A percentile compares a stretch with the other conserved stretches of the same genome.
Evolutionary conservation across 805 yeast genomes (phyloP).

Genomic region (Yarrowia deformans): DNA sequence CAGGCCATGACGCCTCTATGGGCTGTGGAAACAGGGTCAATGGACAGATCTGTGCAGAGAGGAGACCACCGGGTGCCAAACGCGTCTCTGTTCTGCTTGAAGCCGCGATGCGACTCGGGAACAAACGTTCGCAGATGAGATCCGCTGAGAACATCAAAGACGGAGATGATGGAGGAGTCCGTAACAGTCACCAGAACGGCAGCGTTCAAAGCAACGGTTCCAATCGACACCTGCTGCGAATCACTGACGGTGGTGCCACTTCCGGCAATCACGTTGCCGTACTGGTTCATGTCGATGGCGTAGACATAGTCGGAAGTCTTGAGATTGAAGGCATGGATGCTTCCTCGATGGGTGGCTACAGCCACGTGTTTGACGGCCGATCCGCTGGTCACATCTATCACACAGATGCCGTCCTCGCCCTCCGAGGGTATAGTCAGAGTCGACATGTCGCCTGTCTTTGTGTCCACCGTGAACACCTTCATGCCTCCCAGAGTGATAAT

Average conservation of each 20-base stretch:
- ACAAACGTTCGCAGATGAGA: constrained; percentile 34
- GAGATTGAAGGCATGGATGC: constrained; percentile 24
- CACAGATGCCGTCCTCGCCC: constrained; percentile 29
- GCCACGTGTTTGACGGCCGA: constrained; percentile 18
- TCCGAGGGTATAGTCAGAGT: neutral
- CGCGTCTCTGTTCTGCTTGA: constrained; percentile 33
- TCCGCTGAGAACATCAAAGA: constrained; percentile 24
- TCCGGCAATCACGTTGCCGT: constrained; percentile 36
- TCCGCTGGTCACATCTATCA: constrained; percentile 10
- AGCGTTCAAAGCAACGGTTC: constrained; percentile 26
- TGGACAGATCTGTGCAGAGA: constrained; percentile 20
- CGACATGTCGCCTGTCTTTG: neutral
- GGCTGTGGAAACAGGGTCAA: constrained; percentile 20
- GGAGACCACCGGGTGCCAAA: constrained; percentile 18
- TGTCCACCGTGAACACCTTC: constrained; percentile 19
- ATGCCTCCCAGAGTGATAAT: constrained; percentile 26
- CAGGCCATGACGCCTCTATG: constrained; percentile 39
- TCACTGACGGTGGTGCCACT: constrained; percentile 31
- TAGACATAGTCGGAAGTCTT: constrained; percentile 4
- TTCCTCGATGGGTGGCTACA: constrained; percentile 30
- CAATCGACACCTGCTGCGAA: constrained; percentile 26
- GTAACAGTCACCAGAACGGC: constrained; percentile 29
- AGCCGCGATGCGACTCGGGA: constrained; percentile 26
- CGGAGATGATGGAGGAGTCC: constrained; percentile 28
- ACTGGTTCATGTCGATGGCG: constrained; percentile 35